Percentiles rank a stretch among this genome's conserved stretches.
Conservation (phyloP, 768 basidiomycete species). For the Termitomyces sp. region DNA sequence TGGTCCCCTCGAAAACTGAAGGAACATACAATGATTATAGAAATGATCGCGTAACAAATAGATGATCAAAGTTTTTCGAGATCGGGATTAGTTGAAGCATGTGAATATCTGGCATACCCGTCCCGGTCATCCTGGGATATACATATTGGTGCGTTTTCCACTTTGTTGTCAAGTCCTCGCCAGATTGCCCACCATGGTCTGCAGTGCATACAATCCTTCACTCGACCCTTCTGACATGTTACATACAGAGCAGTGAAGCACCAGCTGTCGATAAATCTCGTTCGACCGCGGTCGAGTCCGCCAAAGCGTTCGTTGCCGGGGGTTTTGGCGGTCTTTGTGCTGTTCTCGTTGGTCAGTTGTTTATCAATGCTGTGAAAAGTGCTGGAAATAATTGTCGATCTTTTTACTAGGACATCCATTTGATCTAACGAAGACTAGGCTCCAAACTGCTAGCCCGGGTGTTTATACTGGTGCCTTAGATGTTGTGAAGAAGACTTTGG, state of each 20-base stretch:
- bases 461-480: constrained; percentile 90
- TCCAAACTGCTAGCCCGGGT: constrained; percentile 90
- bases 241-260: constrained; percentile 31
- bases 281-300: constrained; percentile 41
- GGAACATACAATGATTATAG: too few species aligned
- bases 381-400: neutral
- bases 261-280: constrained; percentile 30
- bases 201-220: neutral
- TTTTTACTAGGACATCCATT: constrained; percentile 92
- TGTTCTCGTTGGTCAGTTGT: constrained; percentile 80
- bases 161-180: neutral
- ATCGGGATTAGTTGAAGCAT: neutral
- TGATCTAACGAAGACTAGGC: constrained; percentile 92
- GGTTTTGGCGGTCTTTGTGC: constrained; percentile 88
- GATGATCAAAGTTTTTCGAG: neutral
- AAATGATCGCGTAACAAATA: too few species aligned
- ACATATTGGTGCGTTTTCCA: neutral
- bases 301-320: constrained; percentile 89
- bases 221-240: neutral
- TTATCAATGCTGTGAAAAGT: neutral
- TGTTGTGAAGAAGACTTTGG: constrained; percentile 87
- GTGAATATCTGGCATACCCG: constrained; percentile 1
- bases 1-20: too few species aligned
- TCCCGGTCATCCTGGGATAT: neutral
- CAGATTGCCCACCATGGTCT: constrained; percentile 12